phyloP scores from a whole-genome alignment of 331 rosid genomes.

The Quercus tomentella region DNA sequence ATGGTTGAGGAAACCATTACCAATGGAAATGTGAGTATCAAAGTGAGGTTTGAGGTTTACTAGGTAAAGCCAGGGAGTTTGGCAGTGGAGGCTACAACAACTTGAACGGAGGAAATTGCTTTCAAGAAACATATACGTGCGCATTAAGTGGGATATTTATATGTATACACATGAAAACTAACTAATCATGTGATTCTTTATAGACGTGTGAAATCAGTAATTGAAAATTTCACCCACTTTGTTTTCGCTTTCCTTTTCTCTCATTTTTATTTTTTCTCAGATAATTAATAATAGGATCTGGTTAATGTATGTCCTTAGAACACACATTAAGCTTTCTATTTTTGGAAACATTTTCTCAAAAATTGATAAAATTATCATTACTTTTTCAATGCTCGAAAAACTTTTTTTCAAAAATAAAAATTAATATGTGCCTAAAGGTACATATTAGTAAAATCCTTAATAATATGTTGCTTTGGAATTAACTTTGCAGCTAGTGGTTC shows the following conservation, averaged over 20 bases:
- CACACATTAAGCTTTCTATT: too few species aligned
- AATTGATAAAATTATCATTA: too few species aligned
- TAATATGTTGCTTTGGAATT: background rate
- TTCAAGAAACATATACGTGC: too few species aligned
- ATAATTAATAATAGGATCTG: background rate
- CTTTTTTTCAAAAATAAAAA: too few species aligned
- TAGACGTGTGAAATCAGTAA: background rate
- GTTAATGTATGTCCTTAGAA: too few species aligned
- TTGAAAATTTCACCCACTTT: background rate
- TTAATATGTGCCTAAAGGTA: too few species aligned
- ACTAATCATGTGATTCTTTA: background rate
- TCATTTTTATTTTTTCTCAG: background rate
- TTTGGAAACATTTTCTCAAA: too few species aligned
- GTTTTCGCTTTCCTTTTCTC: too few species aligned
- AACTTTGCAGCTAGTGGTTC: too few species aligned
- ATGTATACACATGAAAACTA: background rate
- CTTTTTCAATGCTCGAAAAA: too few species aligned
- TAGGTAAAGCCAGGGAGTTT: background rate
- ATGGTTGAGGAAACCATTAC: slow-evolving; percentile 10
- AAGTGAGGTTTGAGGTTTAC: background rate
- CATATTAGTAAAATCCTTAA: too few species aligned
- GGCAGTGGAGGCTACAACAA: background rate
- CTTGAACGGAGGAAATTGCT: too few species aligned
- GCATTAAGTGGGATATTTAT: background rate
- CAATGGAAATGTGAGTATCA: background rate